These are phyloP conservation scores for Aureobasidium subglaciale DNA, from an alignment of 2,329 filamentous ascomycete genomes.

Conservation along the genomic window DNA sequence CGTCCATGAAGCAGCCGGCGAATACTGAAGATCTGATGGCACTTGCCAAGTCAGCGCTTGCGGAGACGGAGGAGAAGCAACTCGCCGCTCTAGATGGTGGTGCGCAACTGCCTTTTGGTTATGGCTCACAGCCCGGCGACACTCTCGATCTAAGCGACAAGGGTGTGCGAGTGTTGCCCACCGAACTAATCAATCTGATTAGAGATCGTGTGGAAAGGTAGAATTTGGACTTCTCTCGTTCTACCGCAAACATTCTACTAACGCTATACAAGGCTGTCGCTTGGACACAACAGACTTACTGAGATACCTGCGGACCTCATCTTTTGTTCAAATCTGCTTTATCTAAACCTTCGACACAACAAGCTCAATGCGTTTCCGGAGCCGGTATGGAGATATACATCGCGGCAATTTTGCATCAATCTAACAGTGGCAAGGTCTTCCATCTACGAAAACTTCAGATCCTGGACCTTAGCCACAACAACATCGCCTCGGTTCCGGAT, in stretches of 20 bases:
- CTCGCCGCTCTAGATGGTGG: constrained; percentile 14
- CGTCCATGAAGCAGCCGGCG: constrained; percentile 7
- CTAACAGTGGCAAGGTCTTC: constrained; percentile 58
- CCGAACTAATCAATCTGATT: constrained; percentile 68
- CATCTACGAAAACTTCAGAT: constrained; percentile 83
- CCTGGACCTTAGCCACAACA: constrained; percentile 84
- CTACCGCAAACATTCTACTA: constrained; percentile 17
- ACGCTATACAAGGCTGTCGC: constrained; percentile 53
- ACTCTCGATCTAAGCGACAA: constrained; percentile 74
- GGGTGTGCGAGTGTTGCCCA: constrained; percentile 62
- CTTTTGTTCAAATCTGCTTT: constrained; percentile 70
- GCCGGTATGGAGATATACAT: constrained; percentile 47
- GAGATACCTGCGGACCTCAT: constrained; percentile 64
- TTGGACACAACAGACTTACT: constrained; percentile 72
- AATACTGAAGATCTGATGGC: constrained; percentile 16
- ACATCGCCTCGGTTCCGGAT: constrained; percentile 67
- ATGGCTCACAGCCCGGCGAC: constrained; percentile 49
- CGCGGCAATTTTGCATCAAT: neutral
- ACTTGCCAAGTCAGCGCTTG: constrained; percentile 18
- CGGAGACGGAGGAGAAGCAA: constrained; percentile 18
- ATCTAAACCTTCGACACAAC: constrained; percentile 75
- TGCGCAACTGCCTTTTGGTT: constrained; percentile 15
- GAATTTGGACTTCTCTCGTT: neutral
- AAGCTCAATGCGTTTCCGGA: constrained; percentile 60
- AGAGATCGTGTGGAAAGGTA: constrained; percentile 68